Base-by-base conservation (phyloP, 805 yeast species). In the Candida orba region DNA sequence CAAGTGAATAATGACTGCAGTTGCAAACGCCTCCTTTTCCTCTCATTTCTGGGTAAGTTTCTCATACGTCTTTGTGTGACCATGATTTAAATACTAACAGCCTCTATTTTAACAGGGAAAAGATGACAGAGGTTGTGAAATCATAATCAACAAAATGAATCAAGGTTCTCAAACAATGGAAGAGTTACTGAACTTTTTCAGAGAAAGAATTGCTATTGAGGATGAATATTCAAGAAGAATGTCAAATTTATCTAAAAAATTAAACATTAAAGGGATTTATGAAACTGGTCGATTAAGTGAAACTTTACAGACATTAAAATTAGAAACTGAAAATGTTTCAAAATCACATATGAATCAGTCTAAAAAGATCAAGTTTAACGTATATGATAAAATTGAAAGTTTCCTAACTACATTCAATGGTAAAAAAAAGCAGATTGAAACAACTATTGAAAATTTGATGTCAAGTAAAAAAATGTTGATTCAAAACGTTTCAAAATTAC, bases 171-270 rank as follows among this genome's bases (percentile, higher is more conserved):
- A 70, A 38, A 81, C 93, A 1, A 62, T 76, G 39, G 79, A 77
- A 25, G 75, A 71, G 27, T 53, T 81, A 15, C 57, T 65, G 8
- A 51, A 55, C 1, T 78, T 72, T 48, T 78, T 76, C 60, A 73
- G 67, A 46, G 84, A 79, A 44, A 65, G 81, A 33, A 64, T 75
- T 1, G 66, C 75, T 14, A 73, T 88, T 34, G 96, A 87, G 54
- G 83, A 79, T 47, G 95, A 88, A 23, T 85, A 84, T 55, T 65
- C 80, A 33, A 72, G 75, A 43, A 72, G 70, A 46, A 59, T 88
- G 51, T 65, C 65, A 36, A 67, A 72, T 14, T 63, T 87, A 20
- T 65, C 84, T 18, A 62, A 65, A 40, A 72, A 69, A 51, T 47
- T 47, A 25, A 41, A 47, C 8, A 53, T 66, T 1, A 60, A 78